These are phyloP conservation scores for Suhomyces ambrosiae DNA, from an alignment of 1,139 yeast species.

Conservation along the genomic window DNA sequence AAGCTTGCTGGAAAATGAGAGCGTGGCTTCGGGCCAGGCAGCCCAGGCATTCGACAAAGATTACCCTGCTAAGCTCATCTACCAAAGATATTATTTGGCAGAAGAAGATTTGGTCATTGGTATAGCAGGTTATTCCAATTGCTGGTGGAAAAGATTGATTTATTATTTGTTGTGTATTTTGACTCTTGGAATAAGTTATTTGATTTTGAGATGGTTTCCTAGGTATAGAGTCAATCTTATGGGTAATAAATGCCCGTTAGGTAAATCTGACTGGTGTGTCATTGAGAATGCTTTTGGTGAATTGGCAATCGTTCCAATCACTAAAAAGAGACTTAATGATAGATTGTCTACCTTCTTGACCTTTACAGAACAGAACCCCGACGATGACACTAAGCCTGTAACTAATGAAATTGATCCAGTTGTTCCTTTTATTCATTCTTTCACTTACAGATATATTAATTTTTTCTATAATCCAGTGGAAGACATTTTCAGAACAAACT, in stretches of 20 bases:
- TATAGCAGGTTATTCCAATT: constrained; percentile 81
- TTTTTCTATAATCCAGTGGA: constrained; percentile 84
- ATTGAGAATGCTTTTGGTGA: constrained; percentile 94
- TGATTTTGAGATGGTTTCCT: constrained; percentile 85
- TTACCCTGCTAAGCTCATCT: constrained; percentile 47
- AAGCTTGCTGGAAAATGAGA: constrained; percentile 16
- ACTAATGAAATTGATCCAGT: constrained; percentile 53
- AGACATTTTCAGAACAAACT: constrained; percentile 80
- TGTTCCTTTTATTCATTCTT: constrained; percentile 68
- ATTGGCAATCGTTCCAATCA: constrained; percentile 59
- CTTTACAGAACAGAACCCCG: constrained; percentile 21
- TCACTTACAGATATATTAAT: constrained; percentile 80
- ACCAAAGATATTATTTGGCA: constrained; percentile 86
- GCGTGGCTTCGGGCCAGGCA: constrained; percentile 19
- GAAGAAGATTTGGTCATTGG: constrained; percentile 95
- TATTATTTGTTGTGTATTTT: constrained; percentile 58
- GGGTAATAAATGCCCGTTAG: constrained; percentile 71
- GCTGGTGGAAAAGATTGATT: constrained; percentile 43
- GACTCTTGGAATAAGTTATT: constrained; percentile 72
- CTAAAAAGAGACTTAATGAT: constrained; percentile 64
- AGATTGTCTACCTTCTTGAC: constrained; percentile 69
- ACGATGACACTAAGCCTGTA: constrained; percentile 16
- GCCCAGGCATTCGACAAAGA: constrained; percentile 46
- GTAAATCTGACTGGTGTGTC: constrained; percentile 88
- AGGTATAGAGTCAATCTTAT: constrained; percentile 64